Conservation (phyloP, 768 basidiomycete genomes). For the Boletus subcaerulescens region DNA sequence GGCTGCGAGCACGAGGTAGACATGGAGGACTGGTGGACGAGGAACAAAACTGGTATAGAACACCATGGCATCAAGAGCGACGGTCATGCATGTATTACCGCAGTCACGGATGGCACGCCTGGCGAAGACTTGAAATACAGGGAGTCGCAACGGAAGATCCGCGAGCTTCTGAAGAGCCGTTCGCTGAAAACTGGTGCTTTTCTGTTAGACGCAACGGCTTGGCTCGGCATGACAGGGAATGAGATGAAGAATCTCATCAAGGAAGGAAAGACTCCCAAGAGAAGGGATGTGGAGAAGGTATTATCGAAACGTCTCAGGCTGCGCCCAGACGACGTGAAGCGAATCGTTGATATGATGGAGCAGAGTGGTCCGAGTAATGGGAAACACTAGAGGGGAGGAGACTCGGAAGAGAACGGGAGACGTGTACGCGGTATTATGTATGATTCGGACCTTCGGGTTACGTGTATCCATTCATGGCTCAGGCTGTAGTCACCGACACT, state of each 20-base stretch:
- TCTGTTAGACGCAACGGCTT: background rate
- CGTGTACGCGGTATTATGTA: no score
- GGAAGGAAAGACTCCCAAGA: background rate
- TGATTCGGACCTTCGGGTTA: no score
- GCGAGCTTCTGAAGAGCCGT: background rate
- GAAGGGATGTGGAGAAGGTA: background rate
- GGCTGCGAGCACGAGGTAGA: background rate
- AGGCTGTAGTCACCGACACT: no score
- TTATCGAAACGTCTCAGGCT: background rate
- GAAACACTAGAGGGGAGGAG: background rate
- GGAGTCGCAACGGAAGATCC: background rate
- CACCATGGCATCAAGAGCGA: background rate
- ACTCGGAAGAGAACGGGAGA: background rate
- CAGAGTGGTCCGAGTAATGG: background rate
- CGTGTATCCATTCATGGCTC: no score
- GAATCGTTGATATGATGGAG: background rate
- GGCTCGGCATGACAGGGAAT: background rate
- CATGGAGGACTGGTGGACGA: background rate
- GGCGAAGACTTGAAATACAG: background rate
- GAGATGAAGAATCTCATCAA: background rate
- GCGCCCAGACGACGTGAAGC: background rate
- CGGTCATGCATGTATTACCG: background rate
- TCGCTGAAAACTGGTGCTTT: background rate
- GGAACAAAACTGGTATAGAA: background rate
- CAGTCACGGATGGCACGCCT: background rate